These are phyloP conservation scores for Bruguiera gymnorhiza DNA, from an alignment of 345 rosid species.

Conservation along the genomic window DNA sequence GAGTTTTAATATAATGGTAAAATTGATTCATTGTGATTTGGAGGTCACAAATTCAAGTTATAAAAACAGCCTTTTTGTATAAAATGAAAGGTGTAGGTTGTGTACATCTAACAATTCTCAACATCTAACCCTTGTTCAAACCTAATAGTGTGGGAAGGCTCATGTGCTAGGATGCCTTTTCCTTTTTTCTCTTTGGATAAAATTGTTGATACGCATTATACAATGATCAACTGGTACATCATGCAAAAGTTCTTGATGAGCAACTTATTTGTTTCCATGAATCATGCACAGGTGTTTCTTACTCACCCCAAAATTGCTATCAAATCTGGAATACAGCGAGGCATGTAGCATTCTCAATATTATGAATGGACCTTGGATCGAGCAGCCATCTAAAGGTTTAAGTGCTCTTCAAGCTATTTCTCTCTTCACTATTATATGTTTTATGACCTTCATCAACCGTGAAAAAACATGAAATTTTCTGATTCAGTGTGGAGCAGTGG, in stretches of 20 bases:
- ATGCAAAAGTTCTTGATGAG: no score
- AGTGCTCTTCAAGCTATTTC: not conserved
- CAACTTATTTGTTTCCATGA: not conserved
- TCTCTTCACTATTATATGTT: not conserved
- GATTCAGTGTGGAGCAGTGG: slow-evolving; percentile 69
- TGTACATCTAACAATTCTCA: no score
- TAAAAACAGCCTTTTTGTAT: no score
- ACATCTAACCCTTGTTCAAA: no score
- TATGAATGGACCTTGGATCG: slow-evolving; percentile 96
- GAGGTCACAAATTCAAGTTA: no score
- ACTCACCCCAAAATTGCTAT: slow-evolving; percentile 82
- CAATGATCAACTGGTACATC: no score
- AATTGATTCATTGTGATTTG: no score
- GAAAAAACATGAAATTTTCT: not conserved
- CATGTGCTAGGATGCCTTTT: no score
- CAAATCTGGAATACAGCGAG: slow-evolving; percentile 83
- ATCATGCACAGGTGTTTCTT: slow-evolving; percentile 66
- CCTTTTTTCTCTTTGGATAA: not conserved
- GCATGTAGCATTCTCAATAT: slow-evolving; percentile 88
- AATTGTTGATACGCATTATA: no score
- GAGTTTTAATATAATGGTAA: no score
- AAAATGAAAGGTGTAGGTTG: no score
- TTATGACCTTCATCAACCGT: not conserved
- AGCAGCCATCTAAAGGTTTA: slow-evolving; percentile 70
- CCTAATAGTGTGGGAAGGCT: no score